These are phyloP conservation scores for Hanseniaspora meyeri DNA, from an alignment of 805 yeast genomes.

Conservation along the genomic window DNA sequence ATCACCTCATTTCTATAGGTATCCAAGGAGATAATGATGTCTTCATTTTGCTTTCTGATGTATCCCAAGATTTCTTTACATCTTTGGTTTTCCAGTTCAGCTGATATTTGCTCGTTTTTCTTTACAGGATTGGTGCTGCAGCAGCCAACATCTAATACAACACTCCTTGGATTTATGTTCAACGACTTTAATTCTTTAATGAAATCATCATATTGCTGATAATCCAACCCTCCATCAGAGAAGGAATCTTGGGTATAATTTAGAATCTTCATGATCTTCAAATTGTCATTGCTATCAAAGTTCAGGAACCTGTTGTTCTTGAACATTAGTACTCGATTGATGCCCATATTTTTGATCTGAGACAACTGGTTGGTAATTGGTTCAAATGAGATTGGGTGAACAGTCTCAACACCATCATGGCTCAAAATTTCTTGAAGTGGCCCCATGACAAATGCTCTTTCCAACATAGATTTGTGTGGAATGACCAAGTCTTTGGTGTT, in stretches of 20 bases:
- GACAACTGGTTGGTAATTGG: constrained; percentile 57
- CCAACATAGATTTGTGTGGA: constrained; percentile 83
- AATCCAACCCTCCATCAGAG: constrained; percentile 64
- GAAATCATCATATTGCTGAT: constrained; percentile 23
- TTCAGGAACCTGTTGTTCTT: constrained; percentile 4
- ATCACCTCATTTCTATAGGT: constrained; percentile 77
- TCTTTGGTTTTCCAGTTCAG: constrained; percentile 20
- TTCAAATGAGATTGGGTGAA: constrained; percentile 81
- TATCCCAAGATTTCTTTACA: constrained; percentile 17
- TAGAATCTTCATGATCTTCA: constrained; percentile 74
- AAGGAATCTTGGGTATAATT: constrained; percentile 92
- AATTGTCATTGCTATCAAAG: constrained; percentile 26
- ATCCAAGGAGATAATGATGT: constrained; percentile 62
- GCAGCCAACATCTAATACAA: constrained; percentile 84
- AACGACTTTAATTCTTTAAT: constrained; percentile 35
- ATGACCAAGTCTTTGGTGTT: constrained; percentile 50
- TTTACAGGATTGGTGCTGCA: constrained; percentile 80
- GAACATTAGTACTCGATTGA: constrained; percentile 16
- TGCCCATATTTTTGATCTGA: constrained; percentile 26
- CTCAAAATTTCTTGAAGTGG: constrained; percentile 70
- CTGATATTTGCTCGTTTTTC: constrained; percentile 32
- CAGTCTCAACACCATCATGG: constrained; percentile 32
- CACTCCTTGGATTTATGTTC: constrained; percentile 33
- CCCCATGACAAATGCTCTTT: constrained; percentile 76
- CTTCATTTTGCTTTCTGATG: constrained; percentile 21